Base-by-base conservation (phyloP, 176 grass and related monocot species). In the Chloris gayana region DNA sequence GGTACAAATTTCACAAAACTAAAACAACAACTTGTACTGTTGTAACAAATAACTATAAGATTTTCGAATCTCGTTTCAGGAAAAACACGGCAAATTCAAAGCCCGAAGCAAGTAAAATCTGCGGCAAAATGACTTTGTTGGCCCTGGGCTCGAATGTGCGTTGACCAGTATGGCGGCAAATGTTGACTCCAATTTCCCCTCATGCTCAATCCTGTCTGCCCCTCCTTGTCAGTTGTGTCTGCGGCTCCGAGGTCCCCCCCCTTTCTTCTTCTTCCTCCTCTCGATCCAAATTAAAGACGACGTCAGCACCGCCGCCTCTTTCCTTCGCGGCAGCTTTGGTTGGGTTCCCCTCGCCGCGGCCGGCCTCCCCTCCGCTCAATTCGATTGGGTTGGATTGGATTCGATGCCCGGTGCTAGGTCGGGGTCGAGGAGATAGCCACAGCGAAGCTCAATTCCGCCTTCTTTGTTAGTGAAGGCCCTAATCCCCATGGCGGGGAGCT, bases 401-500 rank as follows among this genome's bases (percentile, higher is more conserved):
- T 47, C n/a, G 22, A 61, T 73, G 70, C 41, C 41, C 42, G 1
- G 24, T 15, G 57, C 57, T 64, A 64, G 61, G 64, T 67, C 64
- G 18, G 33, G 64, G 14, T 38, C 51, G 8, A 19, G 17, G 8
- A 19, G 1, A 22, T 29, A 61, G 24, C 54, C 54, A 57, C 7
- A 57, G 22, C 21, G 22, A 57, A 64, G n/a, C 19, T 37, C 18
- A 67, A 37, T 37, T 50, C 58, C 58, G 25, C 58, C 21, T 57
- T 57, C 54, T 11, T 22, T 22, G 50, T 22, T 22, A 22, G 46
- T 7, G 10, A 47, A 7, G 57, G 39, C 21, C 11, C 65, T 58
- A 77, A 74, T 38, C n/a, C 68, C 49, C 84, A 92, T 89, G 87
- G 75, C 87, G n/a, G 87, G 87, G 60, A 80, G 75, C 59, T 68